Evolutionary conservation across 495 filamentous ascomycete species (phyloP).

Genomic region (Daldinia vernicosa): DNA sequence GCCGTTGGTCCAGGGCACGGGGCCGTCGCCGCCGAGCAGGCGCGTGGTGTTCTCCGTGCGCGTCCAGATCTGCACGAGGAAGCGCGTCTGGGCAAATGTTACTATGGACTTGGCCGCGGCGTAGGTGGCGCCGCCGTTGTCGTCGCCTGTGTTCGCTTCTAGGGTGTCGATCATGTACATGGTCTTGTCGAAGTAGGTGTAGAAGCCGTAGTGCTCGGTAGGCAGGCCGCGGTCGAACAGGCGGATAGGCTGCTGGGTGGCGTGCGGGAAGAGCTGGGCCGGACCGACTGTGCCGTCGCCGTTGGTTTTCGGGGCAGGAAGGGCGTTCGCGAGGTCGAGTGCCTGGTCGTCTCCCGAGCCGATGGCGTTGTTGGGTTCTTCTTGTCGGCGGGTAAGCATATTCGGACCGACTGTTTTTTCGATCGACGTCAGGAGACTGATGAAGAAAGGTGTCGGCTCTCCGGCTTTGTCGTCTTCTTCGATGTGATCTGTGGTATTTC

Average conservation of each 20-base stretch:
- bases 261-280: slow-evolving; percentile 72
- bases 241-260: slow-evolving; percentile 79
- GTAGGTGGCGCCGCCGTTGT: slow-evolving; percentile 69
- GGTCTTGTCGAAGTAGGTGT: slow-evolving; percentile 88
- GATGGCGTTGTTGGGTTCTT: slow-evolving; percentile 28
- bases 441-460: slow-evolving; percentile 75
- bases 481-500: slow-evolving; percentile 81
- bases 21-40: slow-evolving; percentile 46
- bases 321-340: slow-evolving; percentile 56
- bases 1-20: slow-evolving; percentile 30
- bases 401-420: slow-evolving; percentile 49
- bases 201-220: slow-evolving; percentile 93
- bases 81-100: slow-evolving; percentile 84
- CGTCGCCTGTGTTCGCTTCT: slow-evolving; percentile 61
- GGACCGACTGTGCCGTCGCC: slow-evolving; percentile 75
- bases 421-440: slow-evolving; percentile 57
- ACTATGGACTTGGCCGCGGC: slow-evolving; percentile 72
- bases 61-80: slow-evolving; percentile 94
- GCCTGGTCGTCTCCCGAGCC: slow-evolving; percentile 12
- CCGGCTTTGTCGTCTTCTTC: slow-evolving; percentile 66
- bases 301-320: slow-evolving; percentile 68
- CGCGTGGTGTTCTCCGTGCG: slow-evolving; percentile 56
- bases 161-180: slow-evolving; percentile 71
- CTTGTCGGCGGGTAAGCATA: slow-evolving; percentile 50
- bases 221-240: slow-evolving; percentile 82